These are phyloP conservation scores for Xylariaceae sp. DNA, from an alignment of 2,329 filamentous ascomycete genomes.

Conservation along the genomic window DNA sequence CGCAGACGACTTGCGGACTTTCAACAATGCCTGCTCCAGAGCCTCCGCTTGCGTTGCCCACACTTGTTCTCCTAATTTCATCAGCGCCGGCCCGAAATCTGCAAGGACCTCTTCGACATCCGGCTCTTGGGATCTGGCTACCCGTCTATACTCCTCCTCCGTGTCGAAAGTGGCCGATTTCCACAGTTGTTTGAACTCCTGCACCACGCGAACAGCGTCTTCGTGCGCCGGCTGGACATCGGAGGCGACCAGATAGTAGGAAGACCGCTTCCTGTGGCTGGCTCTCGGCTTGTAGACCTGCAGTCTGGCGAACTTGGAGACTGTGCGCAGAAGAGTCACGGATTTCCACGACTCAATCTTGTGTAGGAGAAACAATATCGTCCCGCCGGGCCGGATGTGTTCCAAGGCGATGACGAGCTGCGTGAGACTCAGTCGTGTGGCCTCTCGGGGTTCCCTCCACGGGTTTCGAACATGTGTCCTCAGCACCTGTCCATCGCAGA, in stretches of 20 bases:
- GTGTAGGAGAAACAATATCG: slow-evolving; percentile 47
- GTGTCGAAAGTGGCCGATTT: slow-evolving; percentile 35
- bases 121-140: slow-evolving; percentile 6
- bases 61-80: slow-evolving; percentile 28
- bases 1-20: background rate
- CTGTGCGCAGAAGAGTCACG: slow-evolving; percentile 34
- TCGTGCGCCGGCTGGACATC: slow-evolving; percentile 32
- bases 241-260: slow-evolving; percentile 49
- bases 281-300: slow-evolving; percentile 40
- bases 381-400: slow-evolving; percentile 41
- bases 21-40: slow-evolving; percentile 26
- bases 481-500: slow-evolving; percentile 33
- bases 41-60: slow-evolving; percentile 35
- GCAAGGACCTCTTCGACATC: slow-evolving; percentile 26
- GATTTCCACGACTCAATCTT: slow-evolving; percentile 39
- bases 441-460: slow-evolving; percentile 22
- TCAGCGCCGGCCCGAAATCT: slow-evolving; percentile 34
- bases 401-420: slow-evolving; percentile 29
- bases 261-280: slow-evolving; percentile 39
- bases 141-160: slow-evolving; percentile 23
- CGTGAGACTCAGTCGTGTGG: slow-evolving; percentile 15
- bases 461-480: slow-evolving; percentile 19
- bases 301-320: slow-evolving; percentile 39
- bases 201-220: slow-evolving; percentile 34
- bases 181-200: slow-evolving; percentile 39